Evolutionary conservation across 768 basidiomycete species (phyloP), one percentile per base, ranked within the genome.

Genomic region (Hypsizygus marmoreus): DNA sequence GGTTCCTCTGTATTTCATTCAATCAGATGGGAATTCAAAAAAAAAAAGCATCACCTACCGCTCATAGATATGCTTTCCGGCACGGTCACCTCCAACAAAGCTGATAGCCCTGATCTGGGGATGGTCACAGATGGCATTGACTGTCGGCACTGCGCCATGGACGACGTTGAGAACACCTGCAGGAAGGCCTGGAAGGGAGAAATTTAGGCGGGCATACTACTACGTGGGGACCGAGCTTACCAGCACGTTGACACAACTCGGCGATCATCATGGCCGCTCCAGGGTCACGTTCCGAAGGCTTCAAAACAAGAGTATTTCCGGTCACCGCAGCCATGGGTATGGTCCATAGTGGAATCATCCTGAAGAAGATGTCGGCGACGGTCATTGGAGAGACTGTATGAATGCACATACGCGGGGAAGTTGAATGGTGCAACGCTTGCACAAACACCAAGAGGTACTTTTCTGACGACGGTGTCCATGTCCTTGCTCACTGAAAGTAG

Each of bases 241-340:
- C 91, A 45, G 95, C 93, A 43, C 82, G 82, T 66, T 91, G 82
- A 60, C 91, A 93, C 3, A 97, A 77, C 68, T 99, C 95, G 24
- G 94, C 93, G 50, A 99, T 93, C 44, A 99, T 95, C 88, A 97
- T 94, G 5, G 93, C 87, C 11, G 97, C 95, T 37, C 95, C 95
- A 11, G 95, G 95, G 62, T 97, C 95, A 19, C 95, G 84, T 64
- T 99, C 95, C 1, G 91, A 94, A 14, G 95, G 95, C 60, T 99
- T 99, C 50, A 99, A 74, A 49, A 99, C 78, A 31, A 99, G 77
- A 0, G 95, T 93, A 59, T 99, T 99, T 24, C 95, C 95, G 0
- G 91, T 94, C 8, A 85, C 85, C 17, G 82, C 73, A 13, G 93
- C 89, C 80, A 93, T 84, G 33, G 88, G 88, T 54, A 97, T 94